phyloP scores from a whole-genome alignment of 345 rosid species.

The Brassica napus region Da-Ae NC_063438.1:6514001-6514500 shows the following conservation, averaged over 20 bases:
- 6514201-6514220: conserved; percentile 32
- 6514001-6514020: background rate
- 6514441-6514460: conserved; percentile 57
- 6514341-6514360: conserved; percentile 35
- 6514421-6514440: conserved; percentile 65
- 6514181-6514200: conserved; percentile 38
- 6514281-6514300: conserved; percentile 96
- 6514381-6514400: conserved; percentile 74
- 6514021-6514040: background rate
- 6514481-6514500: too few relatives aligned
- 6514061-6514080: background rate
- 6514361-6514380: conserved; percentile 82
- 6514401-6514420: conserved; percentile 53
- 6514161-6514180: conserved; percentile 29
- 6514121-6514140: conserved; percentile 36
- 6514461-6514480: conserved; percentile 92
- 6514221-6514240: conserved; percentile 32
- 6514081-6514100: background rate
- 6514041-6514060: background rate
- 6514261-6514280: conserved; percentile 62
- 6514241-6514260: conserved; percentile 39
- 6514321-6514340: conserved; percentile 19
- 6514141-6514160: conserved; percentile 25
- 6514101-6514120: conserved; percentile 54
- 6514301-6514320: conserved; percentile 43